phyloP scores from a whole-genome alignment of 306 rosid species.

The Prunus dulcis region DNA sequence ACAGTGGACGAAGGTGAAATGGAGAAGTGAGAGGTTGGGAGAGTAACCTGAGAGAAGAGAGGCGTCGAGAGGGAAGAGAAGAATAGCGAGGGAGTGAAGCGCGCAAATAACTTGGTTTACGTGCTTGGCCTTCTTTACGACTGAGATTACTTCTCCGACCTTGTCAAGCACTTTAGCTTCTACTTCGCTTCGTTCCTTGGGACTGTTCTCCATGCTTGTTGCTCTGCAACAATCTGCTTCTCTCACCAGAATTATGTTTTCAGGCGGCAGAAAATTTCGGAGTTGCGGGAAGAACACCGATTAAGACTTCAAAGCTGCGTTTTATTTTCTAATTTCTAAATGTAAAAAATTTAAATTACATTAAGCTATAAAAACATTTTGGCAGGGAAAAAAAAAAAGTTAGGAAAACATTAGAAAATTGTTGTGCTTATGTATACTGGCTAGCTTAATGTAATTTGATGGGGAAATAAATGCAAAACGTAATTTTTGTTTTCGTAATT shows the following conservation, averaged over 20 bases:
- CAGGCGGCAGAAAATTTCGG: neutral
- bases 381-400: neutral
- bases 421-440: too few species aligned
- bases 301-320: neutral
- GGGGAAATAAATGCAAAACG: too few species aligned
- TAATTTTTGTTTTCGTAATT: too few species aligned
- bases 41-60: conserved; percentile 61
- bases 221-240: neutral
- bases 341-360: too few species aligned
- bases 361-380: too few species aligned
- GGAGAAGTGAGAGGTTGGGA: neutral
- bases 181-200: conserved; percentile 37
- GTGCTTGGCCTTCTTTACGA: conserved; percentile 51
- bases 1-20: neutral
- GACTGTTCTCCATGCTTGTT: conserved; percentile 41
- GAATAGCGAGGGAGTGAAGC: conserved; percentile 64
- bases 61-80: conserved; percentile 65
- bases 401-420: too few species aligned
- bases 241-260: neutral
- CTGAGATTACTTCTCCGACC: conserved; percentile 62
- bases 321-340: too few species aligned
- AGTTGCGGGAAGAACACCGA: neutral
- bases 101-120: conserved; percentile 74
- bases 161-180: conserved; percentile 44
- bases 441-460: too few species aligned